Conservation (phyloP, 2,329 filamentous ascomycete genomes). For the Dactylellina drechsleri region DNA sequence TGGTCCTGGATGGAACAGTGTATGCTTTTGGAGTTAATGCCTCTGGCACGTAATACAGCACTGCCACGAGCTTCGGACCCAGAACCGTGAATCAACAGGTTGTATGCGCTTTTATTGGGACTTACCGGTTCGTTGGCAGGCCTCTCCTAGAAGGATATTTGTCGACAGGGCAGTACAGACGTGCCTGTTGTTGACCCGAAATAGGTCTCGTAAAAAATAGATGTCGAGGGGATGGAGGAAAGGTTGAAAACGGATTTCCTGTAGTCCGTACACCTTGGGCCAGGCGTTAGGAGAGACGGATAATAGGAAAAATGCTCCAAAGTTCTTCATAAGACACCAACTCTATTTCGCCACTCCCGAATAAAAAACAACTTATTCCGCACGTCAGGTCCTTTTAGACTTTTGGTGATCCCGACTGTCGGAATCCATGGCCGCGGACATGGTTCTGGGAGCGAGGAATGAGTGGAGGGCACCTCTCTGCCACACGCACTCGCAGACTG, state of each 20-base stretch:
- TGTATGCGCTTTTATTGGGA: conserved; percentile 15
- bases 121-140: conserved; percentile 6
- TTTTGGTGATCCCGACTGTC: conserved; percentile 54
- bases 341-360: conserved; percentile 44
- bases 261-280: conserved; percentile 20
- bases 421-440: conserved; percentile 54
- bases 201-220: conserved; percentile 23
- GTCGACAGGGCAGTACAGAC: conserved; percentile 46
- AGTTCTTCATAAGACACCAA: conserved; percentile 26
- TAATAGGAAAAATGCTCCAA: conserved; percentile 50
- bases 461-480: conserved; percentile 44
- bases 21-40: conserved; percentile 36
- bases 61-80: conserved; percentile 40
- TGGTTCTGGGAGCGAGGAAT: conserved; percentile 53
- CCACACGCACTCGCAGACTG: conserved; percentile 16
- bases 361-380: conserved; percentile 39
- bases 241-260: conserved; percentile 15
- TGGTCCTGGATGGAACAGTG: conserved; percentile 28
- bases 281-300: conserved; percentile 33
- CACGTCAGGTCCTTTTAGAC: conserved; percentile 53
- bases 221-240: conserved; percentile 31
- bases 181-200: conserved; percentile 45
- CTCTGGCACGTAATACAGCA: conserved; percentile 33
- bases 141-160: conserved; percentile 15
- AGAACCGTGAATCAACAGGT: conserved; percentile 38